These are phyloP conservation scores for Fagopyrum tataricum DNA, from an alignment of 148 eudicot genomes.

Conservation along the genomic window DNA sequence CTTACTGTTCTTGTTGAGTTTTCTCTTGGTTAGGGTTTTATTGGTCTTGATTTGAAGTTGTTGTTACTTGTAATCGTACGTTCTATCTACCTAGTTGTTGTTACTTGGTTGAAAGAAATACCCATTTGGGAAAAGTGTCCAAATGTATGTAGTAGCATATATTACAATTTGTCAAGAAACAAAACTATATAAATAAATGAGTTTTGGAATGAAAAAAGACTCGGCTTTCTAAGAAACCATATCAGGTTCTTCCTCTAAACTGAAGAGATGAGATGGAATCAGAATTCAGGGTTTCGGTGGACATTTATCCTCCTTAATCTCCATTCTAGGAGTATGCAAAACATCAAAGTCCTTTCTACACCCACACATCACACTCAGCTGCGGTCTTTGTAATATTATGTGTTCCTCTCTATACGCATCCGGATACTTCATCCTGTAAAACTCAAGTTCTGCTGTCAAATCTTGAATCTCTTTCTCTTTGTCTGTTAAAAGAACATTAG, in stretches of 20 bases:
- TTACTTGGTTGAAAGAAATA: not conserved
- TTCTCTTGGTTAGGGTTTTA: too few species aligned
- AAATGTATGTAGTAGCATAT: not conserved
- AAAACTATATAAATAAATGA: not conserved
- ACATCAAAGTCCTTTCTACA: not conserved
- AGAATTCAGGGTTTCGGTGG: not conserved
- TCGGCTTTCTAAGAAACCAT: not conserved
- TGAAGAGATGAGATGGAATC: not conserved
- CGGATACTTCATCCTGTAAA: slow-evolving; percentile 28
- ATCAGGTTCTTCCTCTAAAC: not conserved
- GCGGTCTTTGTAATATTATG: not conserved
- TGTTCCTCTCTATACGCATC: slow-evolving; percentile 29
- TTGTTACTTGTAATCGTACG: too few species aligned
- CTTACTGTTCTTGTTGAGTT: too few species aligned
- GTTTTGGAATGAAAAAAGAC: not conserved
- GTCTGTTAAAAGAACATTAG: slow-evolving; percentile 56
- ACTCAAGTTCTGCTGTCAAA: slow-evolving; percentile 52
- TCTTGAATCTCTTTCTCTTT: slow-evolving; percentile 74
- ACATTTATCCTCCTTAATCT: not conserved
- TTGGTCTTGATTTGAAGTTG: too few species aligned
- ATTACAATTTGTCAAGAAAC: slow-evolving; percentile 1
- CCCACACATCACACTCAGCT: not conserved
- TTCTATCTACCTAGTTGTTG: too few species aligned
- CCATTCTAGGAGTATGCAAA: not conserved
- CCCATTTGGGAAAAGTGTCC: not conserved